A percentile compares a stretch with the other conserved stretches of the same genome.
These are phyloP conservation scores for Saccharum officinarum DNA, from an alignment of 176 grass and related monocot genomes.

Conservation along the genomic window DNA sequence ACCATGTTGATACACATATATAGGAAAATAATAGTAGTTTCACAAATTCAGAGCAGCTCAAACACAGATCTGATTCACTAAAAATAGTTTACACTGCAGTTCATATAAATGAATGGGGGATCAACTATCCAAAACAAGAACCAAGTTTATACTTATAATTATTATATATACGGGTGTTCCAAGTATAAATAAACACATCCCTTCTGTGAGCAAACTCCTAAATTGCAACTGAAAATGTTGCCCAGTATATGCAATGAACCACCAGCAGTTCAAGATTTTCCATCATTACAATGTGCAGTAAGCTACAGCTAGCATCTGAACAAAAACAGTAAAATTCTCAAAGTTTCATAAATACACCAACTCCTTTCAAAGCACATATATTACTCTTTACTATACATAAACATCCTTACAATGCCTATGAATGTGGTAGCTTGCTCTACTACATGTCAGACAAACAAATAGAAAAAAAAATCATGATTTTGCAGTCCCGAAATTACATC, in stretches of 20 bases:
- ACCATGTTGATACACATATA: background rate
- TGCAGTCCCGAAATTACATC: background rate
- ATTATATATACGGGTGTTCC: background rate
- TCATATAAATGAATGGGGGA: background rate
- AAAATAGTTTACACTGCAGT: background rate
- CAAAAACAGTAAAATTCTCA: background rate
- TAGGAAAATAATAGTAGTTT: background rate
- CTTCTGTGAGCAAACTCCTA: background rate
- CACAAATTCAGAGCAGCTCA: background rate
- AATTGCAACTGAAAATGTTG: background rate
- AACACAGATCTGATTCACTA: background rate
- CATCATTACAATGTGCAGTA: background rate
- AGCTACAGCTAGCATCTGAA: background rate
- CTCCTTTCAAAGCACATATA: background rate
- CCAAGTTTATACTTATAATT: background rate
- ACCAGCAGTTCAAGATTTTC: background rate
- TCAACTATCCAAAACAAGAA: background rate
- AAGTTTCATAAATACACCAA: constrained; percentile 1
- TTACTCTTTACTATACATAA: background rate
- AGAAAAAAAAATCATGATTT: background rate
- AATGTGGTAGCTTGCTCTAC: background rate
- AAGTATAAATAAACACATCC: background rate
- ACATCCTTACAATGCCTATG: background rate
- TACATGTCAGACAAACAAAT: background rate
- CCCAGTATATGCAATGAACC: background rate